phyloP scores from a whole-genome alignment of 768 basidiomycete species.

The Exidia glandulosa region DNA sequence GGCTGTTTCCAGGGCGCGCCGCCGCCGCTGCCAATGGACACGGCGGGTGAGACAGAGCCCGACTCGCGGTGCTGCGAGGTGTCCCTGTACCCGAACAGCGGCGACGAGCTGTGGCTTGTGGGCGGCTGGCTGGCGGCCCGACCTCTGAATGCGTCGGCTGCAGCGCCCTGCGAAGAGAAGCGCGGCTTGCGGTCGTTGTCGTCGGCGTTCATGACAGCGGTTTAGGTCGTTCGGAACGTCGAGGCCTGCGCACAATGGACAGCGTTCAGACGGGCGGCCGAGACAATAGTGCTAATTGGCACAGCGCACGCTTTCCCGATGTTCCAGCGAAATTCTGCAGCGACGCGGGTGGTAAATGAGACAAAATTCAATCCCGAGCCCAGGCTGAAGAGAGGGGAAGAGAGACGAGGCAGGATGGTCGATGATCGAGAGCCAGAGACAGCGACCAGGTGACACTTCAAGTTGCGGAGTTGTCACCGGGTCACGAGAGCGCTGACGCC shows the following conservation, averaged over 20 bases:
- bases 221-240: too few relatives aligned
- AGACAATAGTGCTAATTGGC: too few relatives aligned
- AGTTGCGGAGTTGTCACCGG: neutral
- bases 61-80: conserved; percentile 38
- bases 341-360: too few relatives aligned
- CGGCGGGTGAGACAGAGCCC: conserved; percentile 25
- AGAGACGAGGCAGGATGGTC: too few relatives aligned
- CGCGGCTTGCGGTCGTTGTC: neutral
- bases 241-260: too few relatives aligned
- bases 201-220: neutral
- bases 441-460: neutral
- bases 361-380: too few relatives aligned
- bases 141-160: conserved; percentile 15
- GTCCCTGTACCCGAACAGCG: conserved; percentile 60
- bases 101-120: conserved; percentile 14
- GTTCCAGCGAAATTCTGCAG: neutral
- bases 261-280: too few relatives aligned
- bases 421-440: neutral
- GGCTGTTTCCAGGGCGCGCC: conserved; percentile 28
- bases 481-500: neutral
- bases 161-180: neutral
- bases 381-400: too few relatives aligned
- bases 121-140: conserved; percentile 65
- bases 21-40: conserved; percentile 31
- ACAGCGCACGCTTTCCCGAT: too few relatives aligned